phyloP scores from a whole-genome alignment of 1,284 basidiomycete species.

The Sporisorium reilianum region DNA sequence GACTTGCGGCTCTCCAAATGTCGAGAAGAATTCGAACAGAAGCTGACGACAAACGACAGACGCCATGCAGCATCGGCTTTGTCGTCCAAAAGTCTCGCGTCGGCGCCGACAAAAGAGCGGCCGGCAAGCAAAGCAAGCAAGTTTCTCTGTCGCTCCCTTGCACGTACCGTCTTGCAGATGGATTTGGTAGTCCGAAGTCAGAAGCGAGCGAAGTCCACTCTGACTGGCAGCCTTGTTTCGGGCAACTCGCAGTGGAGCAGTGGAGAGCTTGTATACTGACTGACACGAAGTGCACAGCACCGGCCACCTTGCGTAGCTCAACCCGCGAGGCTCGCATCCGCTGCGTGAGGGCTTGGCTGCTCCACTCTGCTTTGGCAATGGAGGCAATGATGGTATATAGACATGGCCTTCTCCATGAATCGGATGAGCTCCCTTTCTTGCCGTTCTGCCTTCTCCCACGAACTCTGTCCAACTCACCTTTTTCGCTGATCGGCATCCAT shows the following conservation, averaged over 20 bases:
- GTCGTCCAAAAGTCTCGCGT: slow-evolving; percentile 7
- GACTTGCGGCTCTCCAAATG: neutral
- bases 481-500: neutral
- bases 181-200: slow-evolving; percentile 4
- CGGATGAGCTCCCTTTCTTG: neutral
- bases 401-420: neutral
- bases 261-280: no score
- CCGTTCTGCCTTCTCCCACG: neutral
- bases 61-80: neutral
- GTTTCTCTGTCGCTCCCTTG: neutral
- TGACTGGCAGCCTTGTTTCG: neutral
- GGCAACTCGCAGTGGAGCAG: neutral
- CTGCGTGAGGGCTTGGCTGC: neutral
- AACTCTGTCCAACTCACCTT: neutral
- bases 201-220: neutral
- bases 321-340: neutral
- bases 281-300: no score
- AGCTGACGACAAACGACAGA: neutral
- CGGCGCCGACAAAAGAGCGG: slow-evolving; percentile 28
- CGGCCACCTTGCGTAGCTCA: neutral
- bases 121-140: neutral
- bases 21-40: neutral
- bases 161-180: neutral
- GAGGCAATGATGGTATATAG: neutral
- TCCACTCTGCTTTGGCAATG: neutral